Evolutionary conservation across 768 basidiomycete genomes (phyloP).

Genomic region (Chlorophyllum brunneum): DNA sequence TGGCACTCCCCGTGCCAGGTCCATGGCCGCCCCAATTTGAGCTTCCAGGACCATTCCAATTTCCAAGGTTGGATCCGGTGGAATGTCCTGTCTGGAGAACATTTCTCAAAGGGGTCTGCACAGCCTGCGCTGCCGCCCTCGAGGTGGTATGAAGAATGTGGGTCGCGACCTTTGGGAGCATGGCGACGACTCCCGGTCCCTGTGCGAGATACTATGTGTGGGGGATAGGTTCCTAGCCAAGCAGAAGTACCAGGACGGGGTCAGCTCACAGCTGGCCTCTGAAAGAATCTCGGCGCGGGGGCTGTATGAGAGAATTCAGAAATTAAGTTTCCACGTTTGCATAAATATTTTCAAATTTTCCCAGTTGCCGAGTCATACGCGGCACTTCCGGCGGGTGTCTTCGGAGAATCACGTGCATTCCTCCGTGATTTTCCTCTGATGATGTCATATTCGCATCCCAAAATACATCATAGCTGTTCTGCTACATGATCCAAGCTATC

Average conservation of each 20-base stretch:
- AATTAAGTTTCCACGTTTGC: not conserved
- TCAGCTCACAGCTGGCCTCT: not conserved
- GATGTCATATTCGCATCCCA: too few species aligned
- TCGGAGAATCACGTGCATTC: not conserved
- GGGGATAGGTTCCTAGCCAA: not conserved
- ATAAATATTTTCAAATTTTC: conserved; percentile 5
- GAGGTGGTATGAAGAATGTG: conserved; percentile 72
- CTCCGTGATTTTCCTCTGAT: not conserved
- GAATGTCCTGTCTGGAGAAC: conserved; percentile 61
- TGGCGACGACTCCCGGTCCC: conserved; percentile 23
- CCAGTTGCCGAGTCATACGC: conserved; percentile 9
- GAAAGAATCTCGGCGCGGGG: not conserved
- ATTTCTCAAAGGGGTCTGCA: conserved; percentile 73
- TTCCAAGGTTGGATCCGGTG: conserved; percentile 27
- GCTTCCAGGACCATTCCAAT: conserved; percentile 21
- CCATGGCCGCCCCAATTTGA: conserved; percentile 47
- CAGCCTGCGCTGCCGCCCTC: conserved; percentile 70
- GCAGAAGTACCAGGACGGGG: not conserved
- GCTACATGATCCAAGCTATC: not conserved
- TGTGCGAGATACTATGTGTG: not conserved
- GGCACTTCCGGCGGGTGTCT: not conserved
- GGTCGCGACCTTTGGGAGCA: conserved; percentile 85
- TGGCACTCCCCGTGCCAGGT: conserved; percentile 68
- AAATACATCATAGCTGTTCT: too few species aligned
- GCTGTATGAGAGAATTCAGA: not conserved